Evolutionary conservation across 225 moss, liverwort and hornwort species (phyloP), one percentile per base, ranked within the genome.

Genomic region (Bryum argenteum): DNA sequence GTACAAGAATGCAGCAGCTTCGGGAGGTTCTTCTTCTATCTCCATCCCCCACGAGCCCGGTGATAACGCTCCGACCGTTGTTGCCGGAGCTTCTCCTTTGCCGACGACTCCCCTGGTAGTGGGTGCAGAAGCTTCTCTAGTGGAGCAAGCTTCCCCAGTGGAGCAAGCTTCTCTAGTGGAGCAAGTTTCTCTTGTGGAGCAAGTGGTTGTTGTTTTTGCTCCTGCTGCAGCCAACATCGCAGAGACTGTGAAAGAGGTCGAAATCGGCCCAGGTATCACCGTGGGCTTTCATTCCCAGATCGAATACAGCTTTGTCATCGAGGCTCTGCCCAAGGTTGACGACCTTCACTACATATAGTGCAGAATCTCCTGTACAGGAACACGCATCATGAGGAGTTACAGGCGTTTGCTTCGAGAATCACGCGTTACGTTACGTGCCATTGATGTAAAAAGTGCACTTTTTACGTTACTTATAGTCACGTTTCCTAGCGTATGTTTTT

Each of bases 191-290:
- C 40, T 71, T 18, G 14, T 26, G 54, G 14, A 2, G 28, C 28
- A 2, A 19, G 41, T 37, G 70, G 15, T 5, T 7, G 14, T 10
- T 42, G 48, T 14, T 57, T 39, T 53, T 58, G 60, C 19, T 23
- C 60, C 54, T 54, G 54, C 26, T 20, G 6, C 10, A n/a, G 54
- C 69, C 47, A 40, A 10, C 61, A 17, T 61, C 40, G 20, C 33
- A 33, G 33, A 48, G 15, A 11, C 5, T 1, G 47, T 73, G 26
- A 75, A 17, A 9, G 80, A 65, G 6, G 58, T 59, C 6, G 11
- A 71, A 28, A 9, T 75, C 9, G 71, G 61, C 19, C 26, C 75
- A 26, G 75, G 43, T 10, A 69, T 63, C 10, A 45, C 33, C 0
- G 15, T 76, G 3, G 61, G 69, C 1, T 5, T 11, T 41, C 59